Conservation (phyloP, 2,329 filamentous ascomycete genomes). For the Trichoderma aggressivum region DNA sequence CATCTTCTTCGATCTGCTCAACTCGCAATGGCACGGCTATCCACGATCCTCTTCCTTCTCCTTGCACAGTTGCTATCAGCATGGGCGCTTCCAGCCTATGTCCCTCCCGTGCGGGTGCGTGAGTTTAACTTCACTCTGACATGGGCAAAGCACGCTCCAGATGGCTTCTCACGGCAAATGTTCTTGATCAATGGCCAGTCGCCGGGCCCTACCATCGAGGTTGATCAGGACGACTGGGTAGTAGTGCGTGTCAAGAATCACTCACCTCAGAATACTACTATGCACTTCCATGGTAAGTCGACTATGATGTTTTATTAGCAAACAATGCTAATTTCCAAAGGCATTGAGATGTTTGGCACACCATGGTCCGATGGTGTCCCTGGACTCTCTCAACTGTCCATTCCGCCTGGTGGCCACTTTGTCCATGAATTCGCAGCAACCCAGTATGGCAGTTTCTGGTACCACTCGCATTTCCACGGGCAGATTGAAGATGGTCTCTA, state of each 20-base stretch:
- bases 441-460: constrained; percentile 58
- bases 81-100: background rate
- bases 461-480: constrained; percentile 54
- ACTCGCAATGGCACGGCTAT: background rate
- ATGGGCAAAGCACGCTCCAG: constrained; percentile 39
- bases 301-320: background rate
- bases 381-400: constrained; percentile 52
- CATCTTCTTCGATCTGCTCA: background rate
- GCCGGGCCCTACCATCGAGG: constrained; percentile 58
- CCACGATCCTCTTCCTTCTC: background rate
- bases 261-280: constrained; percentile 44
- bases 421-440: constrained; percentile 54
- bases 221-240: constrained; percentile 49
- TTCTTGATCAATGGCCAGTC: constrained; percentile 57
- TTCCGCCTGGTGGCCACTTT: constrained; percentile 47
- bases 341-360: constrained; percentile 48
- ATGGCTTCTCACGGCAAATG: constrained; percentile 44
- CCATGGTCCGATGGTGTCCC: constrained; percentile 61
- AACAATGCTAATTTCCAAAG: constrained; percentile 23
- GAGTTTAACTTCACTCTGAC: constrained; percentile 33
- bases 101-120: background rate
- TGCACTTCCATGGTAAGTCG: constrained; percentile 48
- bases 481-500: constrained; percentile 60
- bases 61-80: background rate
- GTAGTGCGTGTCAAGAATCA: constrained; percentile 45